phyloP scores from a whole-genome alignment of 805 yeast species.

The Candida chilensis region DNA sequence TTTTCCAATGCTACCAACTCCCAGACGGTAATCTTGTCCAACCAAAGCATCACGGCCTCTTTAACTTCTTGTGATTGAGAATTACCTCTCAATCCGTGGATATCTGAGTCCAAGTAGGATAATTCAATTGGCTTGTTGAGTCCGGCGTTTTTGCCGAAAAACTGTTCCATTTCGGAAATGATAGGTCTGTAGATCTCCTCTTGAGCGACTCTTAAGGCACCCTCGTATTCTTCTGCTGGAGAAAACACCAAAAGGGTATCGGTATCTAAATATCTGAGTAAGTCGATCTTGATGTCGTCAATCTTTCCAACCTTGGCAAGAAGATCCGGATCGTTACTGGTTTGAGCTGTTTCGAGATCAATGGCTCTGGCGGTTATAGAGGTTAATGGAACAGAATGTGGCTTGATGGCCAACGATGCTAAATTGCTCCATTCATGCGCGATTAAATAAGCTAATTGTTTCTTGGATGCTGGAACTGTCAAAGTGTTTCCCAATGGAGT shows the following conservation, averaged over 20 bases:
- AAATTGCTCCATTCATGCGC: conserved; percentile 84
- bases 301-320: conserved; percentile 55
- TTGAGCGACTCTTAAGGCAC: conserved; percentile 72
- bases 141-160: conserved; percentile 33
- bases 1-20: conserved; percentile 85
- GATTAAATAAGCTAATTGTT: conserved; percentile 61
- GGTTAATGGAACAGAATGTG: conserved; percentile 79
- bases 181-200: conserved; percentile 70
- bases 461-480: conserved; percentile 49
- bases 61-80: conserved; percentile 53
- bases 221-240: conserved; percentile 74
- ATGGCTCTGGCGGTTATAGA: conserved; percentile 81
- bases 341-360: conserved; percentile 46
- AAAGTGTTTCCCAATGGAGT: conserved; percentile 78
- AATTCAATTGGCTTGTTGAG: conserved; percentile 28
- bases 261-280: conserved; percentile 84
- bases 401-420: conserved; percentile 56
- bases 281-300: conserved; percentile 43
- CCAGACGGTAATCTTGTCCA: conserved; percentile 56
- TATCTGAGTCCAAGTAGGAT: conserved; percentile 68
- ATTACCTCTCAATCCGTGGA: conserved; percentile 76
- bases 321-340: conserved; percentile 31
- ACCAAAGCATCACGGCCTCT: conserved; percentile 55
- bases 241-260: conserved; percentile 88
- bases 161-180: conserved; percentile 55